phyloP scores from a whole-genome alignment of 2,329 filamentous ascomycete species.

The Cladosporium colombiae region DNA sequence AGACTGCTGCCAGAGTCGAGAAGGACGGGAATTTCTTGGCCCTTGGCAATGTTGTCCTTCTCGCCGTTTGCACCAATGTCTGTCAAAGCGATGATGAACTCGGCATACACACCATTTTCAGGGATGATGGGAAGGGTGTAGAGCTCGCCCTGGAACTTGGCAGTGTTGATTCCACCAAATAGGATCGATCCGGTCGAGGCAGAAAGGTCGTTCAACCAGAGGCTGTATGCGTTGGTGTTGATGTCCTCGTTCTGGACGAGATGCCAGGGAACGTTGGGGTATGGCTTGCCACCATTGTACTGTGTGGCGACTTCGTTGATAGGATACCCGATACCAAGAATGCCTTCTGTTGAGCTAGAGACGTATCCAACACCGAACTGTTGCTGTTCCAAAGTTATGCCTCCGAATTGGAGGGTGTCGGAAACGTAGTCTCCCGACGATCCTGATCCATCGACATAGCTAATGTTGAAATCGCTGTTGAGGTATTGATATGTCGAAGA shows the following conservation, averaged over 20 bases:
- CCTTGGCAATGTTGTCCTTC: slow-evolving; percentile 45
- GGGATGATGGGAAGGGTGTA: slow-evolving; percentile 60
- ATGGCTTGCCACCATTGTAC: slow-evolving; percentile 52
- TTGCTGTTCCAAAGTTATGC: slow-evolving; percentile 54
- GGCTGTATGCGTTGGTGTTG: slow-evolving; percentile 64
- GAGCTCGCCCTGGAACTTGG: slow-evolving; percentile 68
- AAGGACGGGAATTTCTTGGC: slow-evolving; percentile 56
- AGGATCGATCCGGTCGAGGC: slow-evolving; percentile 70
- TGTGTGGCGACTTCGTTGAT: slow-evolving; percentile 75
- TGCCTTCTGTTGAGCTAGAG: slow-evolving; percentile 63
- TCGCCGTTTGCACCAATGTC: slow-evolving; percentile 47
- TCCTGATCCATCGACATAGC: slow-evolving; percentile 79
- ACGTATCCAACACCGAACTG: slow-evolving; percentile 75
- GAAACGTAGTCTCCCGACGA: slow-evolving; percentile 77
- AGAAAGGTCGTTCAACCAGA: slow-evolving; percentile 63
- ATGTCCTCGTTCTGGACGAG: slow-evolving; percentile 65
- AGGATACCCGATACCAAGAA: slow-evolving; percentile 82
- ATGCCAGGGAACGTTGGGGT: slow-evolving; percentile 64
- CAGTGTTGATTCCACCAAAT: slow-evolving; percentile 78
- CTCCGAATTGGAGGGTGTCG: slow-evolving; percentile 67
- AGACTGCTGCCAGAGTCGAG: slow-evolving; percentile 76
- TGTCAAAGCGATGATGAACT: slow-evolving; percentile 55
- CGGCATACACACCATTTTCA: slow-evolving; percentile 51
- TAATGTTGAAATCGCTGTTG: slow-evolving; percentile 79
- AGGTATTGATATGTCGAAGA: slow-evolving; percentile 78